Conservation (phyloP, 2,329 filamentous ascomycete genomes). For the Sarocladium oryzae region DNA sequence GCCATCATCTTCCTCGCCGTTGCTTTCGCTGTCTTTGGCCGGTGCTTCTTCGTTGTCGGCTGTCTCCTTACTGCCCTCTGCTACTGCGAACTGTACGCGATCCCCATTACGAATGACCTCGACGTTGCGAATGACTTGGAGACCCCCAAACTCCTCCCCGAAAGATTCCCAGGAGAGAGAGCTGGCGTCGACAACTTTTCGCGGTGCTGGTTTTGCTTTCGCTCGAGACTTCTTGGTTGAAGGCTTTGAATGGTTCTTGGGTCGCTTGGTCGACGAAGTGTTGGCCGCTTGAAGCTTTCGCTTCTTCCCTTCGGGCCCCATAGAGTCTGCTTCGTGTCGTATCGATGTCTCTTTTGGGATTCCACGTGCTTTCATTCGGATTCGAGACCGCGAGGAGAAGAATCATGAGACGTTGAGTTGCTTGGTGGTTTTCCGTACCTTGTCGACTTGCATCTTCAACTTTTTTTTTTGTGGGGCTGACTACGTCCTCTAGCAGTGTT, state of each 20-base stretch:
- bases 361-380: no score
- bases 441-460: background rate
- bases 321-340: no score
- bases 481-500: no score
- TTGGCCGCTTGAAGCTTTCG: slow-evolving; percentile 29
- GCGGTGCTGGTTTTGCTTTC: slow-evolving; percentile 12
- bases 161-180: slow-evolving; percentile 62
- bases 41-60: slow-evolving; percentile 24
- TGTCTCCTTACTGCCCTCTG: slow-evolving; percentile 23
- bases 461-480: slow-evolving; percentile 3
- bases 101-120: slow-evolving; percentile 67
- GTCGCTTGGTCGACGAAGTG: slow-evolving; percentile 29
- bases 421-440: background rate
- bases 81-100: slow-evolving; percentile 49
- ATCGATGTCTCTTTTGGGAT: no score
- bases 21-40: slow-evolving; percentile 12
- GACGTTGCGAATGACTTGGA: slow-evolving; percentile 89
- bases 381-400: no score
- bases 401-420: no score
- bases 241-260: slow-evolving; percentile 22
- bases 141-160: slow-evolving; percentile 76
- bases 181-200: slow-evolving; percentile 34
- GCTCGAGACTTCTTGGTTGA: background rate
- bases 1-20: slow-evolving; percentile 17
- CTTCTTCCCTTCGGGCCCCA: slow-evolving; percentile 29